Evolutionary conservation across 176 grass and related monocot species (phyloP).

Genomic region (Pontederia crassipes): DNA sequence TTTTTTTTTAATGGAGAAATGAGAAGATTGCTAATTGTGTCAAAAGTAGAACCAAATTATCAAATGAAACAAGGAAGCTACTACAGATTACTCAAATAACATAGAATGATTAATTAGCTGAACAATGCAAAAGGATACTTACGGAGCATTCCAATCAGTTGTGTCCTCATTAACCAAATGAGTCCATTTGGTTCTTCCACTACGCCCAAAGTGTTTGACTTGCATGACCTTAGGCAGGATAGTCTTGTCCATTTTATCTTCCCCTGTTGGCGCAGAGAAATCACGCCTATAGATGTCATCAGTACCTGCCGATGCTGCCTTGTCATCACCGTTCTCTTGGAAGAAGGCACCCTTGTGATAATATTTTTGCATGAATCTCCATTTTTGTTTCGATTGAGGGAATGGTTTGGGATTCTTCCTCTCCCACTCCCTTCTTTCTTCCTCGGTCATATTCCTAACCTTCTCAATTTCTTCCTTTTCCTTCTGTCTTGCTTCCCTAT

Average conservation of each 20-base stretch:
- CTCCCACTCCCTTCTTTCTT: conserved; percentile 86
- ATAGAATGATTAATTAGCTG: too few relatives aligned
- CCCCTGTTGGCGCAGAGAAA: conserved; percentile 80
- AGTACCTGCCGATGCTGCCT: conserved; percentile 34
- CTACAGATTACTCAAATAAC: too few relatives aligned
- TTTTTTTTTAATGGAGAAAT: too few relatives aligned
- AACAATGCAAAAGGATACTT: conserved; percentile 21
- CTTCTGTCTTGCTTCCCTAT: conserved; percentile 83
- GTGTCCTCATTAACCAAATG: conserved; percentile 98
- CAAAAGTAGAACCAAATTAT: too few relatives aligned
- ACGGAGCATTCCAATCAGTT: conserved; percentile 94
- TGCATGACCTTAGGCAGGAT: conserved; percentile 99
- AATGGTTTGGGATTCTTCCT: conserved; percentile 49
- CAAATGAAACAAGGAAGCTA: too few relatives aligned
- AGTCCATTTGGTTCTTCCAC: conserved; percentile 95
- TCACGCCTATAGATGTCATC: conserved; percentile 64
- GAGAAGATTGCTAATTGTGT: too few relatives aligned
- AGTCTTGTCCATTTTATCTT: conserved; percentile 96
- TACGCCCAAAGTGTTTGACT: conserved; percentile 93
- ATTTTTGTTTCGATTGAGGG: conserved; percentile 49
- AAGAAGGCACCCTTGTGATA: conserved; percentile 97
- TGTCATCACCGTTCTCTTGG: conserved; percentile 56
- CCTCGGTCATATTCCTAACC: conserved; percentile 93
- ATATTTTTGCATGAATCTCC: conserved; percentile 98
- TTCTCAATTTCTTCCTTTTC: conserved; percentile 98